Conservation (phyloP, 306 rosid species). For the Cucurbita argyrosperma region DNA sequence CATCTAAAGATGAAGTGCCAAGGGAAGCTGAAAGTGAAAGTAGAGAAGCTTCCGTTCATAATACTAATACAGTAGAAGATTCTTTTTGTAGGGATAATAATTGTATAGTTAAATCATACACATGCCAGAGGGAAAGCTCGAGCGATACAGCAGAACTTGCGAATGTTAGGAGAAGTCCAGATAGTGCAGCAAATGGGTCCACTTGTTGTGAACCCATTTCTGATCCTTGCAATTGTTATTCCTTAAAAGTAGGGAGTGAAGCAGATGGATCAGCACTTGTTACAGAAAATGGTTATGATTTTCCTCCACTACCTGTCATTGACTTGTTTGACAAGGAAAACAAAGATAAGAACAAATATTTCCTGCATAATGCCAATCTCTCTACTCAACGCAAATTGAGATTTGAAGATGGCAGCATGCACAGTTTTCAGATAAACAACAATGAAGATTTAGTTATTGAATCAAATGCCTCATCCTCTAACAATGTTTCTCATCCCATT, state of each 20-base stretch:
- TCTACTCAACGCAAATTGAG: conserved; percentile 20
- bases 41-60: conserved; percentile 30
- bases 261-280: conserved; percentile 31
- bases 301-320: conserved; percentile 51
- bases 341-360: conserved; percentile 22
- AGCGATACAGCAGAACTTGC: conserved; percentile 36
- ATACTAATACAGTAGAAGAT: conserved; percentile 27
- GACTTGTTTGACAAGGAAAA: conserved; percentile 44
- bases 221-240: conserved; percentile 28
- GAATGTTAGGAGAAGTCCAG: conserved; percentile 44
- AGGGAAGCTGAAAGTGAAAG: conserved; percentile 31
- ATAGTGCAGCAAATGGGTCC: conserved; percentile 30
- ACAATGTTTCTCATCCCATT: conserved; percentile 19
- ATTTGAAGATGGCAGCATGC: conserved; percentile 50
- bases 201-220: conserved; percentile 17
- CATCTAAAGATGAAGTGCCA: conserved; percentile 36
- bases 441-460: conserved; percentile 60
- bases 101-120: conserved; percentile 32
- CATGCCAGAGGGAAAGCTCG: conserved; percentile 35
- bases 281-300: conserved; percentile 39
- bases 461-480: conserved; percentile 32
- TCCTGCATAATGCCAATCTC: conserved; percentile 19
- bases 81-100: conserved; percentile 25
- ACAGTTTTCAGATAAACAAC: conserved; percentile 57
- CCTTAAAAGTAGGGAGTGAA: conserved; percentile 33